Conservation (phyloP, 495 filamentous ascomycete species). For the Darksidea phi region DNA sequence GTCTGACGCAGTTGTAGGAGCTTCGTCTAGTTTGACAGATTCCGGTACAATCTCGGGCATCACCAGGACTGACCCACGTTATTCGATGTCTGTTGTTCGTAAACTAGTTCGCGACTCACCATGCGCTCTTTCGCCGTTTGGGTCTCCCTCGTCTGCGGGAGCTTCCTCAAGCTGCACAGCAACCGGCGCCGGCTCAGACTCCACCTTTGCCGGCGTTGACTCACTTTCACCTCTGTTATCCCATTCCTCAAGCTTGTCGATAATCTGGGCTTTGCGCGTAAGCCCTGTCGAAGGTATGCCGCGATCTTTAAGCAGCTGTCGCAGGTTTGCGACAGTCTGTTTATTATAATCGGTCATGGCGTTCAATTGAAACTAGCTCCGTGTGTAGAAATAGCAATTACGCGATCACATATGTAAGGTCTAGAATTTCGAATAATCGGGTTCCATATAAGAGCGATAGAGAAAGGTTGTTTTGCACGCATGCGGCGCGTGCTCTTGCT, state of each 20-base stretch:
- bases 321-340: conserved; percentile 41
- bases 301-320: conserved; percentile 42
- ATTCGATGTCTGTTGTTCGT: too few species aligned
- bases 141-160: too few species aligned
- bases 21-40: too few species aligned
- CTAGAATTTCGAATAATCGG: too few species aligned
- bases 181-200: too few species aligned
- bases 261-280: conserved; percentile 43
- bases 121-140: too few species aligned
- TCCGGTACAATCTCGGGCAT: too few species aligned
- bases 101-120: too few species aligned
- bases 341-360: conserved; percentile 43
- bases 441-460: too few species aligned
- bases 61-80: too few species aligned
- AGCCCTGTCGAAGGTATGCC: conserved; percentile 43
- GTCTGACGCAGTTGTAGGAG: too few species aligned
- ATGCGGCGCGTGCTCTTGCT: background rate
- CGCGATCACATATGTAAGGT: background rate
- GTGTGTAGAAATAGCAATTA: background rate
- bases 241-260: conserved; percentile 40
- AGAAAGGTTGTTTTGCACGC: background rate
- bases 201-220: background rate
- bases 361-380: background rate
- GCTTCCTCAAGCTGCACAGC: too few species aligned
- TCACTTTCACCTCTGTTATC: conserved; percentile 22